These are phyloP conservation scores for Salvia miltiorrhiza DNA, from an alignment of 257 asterid genomes.

Conservation along the genomic window DNA sequence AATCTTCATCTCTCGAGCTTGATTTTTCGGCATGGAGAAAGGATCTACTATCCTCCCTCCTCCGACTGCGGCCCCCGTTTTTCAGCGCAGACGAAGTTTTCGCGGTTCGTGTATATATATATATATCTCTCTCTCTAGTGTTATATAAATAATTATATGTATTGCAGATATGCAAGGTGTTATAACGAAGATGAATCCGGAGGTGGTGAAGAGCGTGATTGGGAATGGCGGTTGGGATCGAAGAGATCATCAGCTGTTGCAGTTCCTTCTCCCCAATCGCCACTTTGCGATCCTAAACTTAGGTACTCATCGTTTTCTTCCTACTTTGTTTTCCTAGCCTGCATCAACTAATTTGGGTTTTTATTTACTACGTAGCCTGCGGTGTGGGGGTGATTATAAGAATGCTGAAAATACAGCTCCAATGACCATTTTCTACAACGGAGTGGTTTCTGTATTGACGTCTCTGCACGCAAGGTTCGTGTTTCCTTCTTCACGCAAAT, in stretches of 20 bases:
- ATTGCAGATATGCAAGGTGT: slow-evolving; percentile 43
- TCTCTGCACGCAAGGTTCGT: slow-evolving; percentile 35
- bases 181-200: slow-evolving; percentile 52
- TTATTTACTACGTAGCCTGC: background rate
- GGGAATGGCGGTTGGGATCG: slow-evolving; percentile 7
- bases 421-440: slow-evolving; percentile 44
- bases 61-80: background rate
- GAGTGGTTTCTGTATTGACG: slow-evolving; percentile 31
- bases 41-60: slow-evolving; percentile 5
- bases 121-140: background rate
- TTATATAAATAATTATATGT: background rate
- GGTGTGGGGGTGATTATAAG: background rate
- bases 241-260: slow-evolving; percentile 1
- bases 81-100: slow-evolving; percentile 37
- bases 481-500: background rate
- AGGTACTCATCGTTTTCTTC: slow-evolving; percentile 10
- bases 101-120: slow-evolving; percentile 26
- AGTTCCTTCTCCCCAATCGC: slow-evolving; percentile 15
- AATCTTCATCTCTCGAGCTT: slow-evolving; percentile 24
- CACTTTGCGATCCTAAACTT: slow-evolving; percentile 23
- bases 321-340: background rate
- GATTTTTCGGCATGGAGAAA: slow-evolving; percentile 31
- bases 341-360: background rate
- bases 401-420: slow-evolving; percentile 27
- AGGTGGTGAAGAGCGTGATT: slow-evolving; percentile 45